These are phyloP conservation scores for Citrus sp. DNA, from an alignment of 345 rosid genomes.

Conservation along the genomic window DNA sequence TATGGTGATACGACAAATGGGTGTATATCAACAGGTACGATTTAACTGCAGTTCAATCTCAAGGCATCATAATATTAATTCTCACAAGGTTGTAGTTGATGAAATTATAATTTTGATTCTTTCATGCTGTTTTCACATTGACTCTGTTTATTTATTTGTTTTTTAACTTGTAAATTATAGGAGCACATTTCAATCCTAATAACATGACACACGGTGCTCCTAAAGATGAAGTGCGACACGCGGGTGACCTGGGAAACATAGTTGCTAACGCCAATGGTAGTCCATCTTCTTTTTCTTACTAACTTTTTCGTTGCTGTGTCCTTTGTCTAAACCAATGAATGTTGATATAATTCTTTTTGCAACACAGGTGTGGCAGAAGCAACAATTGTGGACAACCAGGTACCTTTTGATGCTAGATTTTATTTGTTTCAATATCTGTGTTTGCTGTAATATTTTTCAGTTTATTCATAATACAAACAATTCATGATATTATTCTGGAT, in stretches of 20 bases:
- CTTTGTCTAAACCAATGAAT: not conserved
- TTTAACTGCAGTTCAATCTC: not conserved
- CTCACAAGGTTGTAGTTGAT: not conserved
- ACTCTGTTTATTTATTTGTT: not conserved
- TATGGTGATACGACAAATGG: constrained; percentile 98
- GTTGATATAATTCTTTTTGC: constrained; percentile 11
- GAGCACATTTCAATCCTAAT: constrained; percentile 94
- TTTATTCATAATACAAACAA: not conserved
- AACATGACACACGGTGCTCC: constrained; percentile 94
- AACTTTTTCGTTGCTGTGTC: not conserved
- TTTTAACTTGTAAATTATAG: constrained; percentile 26
- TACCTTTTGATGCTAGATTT: constrained; percentile 17
- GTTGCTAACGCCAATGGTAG: constrained; percentile 85
- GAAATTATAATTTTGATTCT: not conserved
- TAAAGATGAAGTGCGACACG: constrained; percentile 87
- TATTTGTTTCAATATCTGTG: not conserved
- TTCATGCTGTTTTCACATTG: not conserved
- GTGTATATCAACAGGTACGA: constrained; percentile 86
- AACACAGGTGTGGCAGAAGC: constrained; percentile 86
- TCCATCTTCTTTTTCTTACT: constrained; percentile 9
- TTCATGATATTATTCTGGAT: not conserved
- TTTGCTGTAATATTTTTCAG: not conserved
- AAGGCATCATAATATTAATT: not conserved
- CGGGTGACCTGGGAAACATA: constrained; percentile 99
- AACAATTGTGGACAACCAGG: constrained; percentile 81